Evolutionary conservation across 2,329 filamentous ascomycete species (phyloP).

Genomic region (Colletotrichum viniferum): DNA sequence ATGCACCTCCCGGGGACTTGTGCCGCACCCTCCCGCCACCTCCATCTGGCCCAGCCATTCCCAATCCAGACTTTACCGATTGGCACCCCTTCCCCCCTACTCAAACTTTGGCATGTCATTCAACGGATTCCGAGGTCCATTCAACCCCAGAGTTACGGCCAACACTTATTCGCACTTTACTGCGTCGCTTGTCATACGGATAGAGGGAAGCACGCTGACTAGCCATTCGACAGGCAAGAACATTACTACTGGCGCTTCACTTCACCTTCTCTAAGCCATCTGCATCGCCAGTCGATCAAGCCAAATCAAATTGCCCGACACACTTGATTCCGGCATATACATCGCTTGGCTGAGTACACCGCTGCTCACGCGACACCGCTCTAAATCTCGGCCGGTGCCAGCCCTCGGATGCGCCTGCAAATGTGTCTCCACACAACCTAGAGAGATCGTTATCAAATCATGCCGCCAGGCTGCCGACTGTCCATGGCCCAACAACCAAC

Average conservation of each 20-base stretch:
- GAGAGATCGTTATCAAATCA: not conserved
- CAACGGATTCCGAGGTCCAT: not conserved
- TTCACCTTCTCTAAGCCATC: not conserved
- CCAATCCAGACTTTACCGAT: not conserved
- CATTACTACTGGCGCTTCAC: not conserved
- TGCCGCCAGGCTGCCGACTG: not conserved
- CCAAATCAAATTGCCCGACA: not conserved
- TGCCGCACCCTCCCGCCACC: not conserved
- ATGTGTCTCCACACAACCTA: conserved; percentile 2
- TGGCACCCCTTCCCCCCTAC: not conserved
- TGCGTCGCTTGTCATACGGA: not conserved
- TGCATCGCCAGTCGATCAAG: not conserved
- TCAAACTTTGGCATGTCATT: not conserved
- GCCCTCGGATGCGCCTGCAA: not conserved
- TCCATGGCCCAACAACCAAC: not conserved
- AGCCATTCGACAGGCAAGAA: not conserved
- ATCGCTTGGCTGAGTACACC: not conserved
- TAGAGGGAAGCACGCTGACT: not conserved
- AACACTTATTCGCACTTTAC: not conserved
- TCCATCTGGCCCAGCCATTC: not conserved
- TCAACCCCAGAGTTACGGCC: not conserved
- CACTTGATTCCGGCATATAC: not conserved
- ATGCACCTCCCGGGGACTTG: not conserved
- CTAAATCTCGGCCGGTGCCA: not conserved
- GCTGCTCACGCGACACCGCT: conserved; percentile 17